Evolutionary conservation across 129 eudicot genomes (phyloP).

Genomic region (Heracleum sosnowskyi): DNA sequence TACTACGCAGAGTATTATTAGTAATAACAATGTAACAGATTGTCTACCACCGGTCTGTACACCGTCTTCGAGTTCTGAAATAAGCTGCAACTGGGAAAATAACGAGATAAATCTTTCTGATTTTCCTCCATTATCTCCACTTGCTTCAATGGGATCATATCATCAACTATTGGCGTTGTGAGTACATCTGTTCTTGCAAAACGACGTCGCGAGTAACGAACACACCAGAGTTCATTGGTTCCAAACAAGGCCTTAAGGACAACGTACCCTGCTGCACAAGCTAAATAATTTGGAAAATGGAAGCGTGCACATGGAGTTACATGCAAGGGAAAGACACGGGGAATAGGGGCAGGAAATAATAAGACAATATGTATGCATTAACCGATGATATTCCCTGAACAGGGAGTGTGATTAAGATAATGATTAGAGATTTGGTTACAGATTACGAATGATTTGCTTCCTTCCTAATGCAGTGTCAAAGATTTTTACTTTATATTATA

Average conservation of each 20-base stretch:
- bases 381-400: not conserved
- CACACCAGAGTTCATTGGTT: not conserved
- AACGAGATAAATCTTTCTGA: not conserved
- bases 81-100: conserved; percentile 14
- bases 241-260: not conserved
- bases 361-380: not conserved
- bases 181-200: not conserved
- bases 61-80: not conserved
- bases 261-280: not conserved
- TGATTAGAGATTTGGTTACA: not conserved
- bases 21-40: not conserved
- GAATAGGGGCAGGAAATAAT: not conserved
- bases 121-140: conserved; percentile 29
- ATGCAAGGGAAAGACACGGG: not conserved
- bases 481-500: too few relatives aligned
- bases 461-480: not conserved
- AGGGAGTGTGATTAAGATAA: not conserved
- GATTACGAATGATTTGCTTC: not conserved
- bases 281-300: not conserved
- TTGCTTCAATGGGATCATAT: conserved; percentile 14
- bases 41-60: not conserved
- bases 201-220: not conserved
- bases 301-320: not conserved
- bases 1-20: not conserved
- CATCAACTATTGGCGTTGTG: conserved; percentile 15